phyloP scores from a whole-genome alignment of 768 basidiomycete genomes.

The Suillus alpinus region DNA sequence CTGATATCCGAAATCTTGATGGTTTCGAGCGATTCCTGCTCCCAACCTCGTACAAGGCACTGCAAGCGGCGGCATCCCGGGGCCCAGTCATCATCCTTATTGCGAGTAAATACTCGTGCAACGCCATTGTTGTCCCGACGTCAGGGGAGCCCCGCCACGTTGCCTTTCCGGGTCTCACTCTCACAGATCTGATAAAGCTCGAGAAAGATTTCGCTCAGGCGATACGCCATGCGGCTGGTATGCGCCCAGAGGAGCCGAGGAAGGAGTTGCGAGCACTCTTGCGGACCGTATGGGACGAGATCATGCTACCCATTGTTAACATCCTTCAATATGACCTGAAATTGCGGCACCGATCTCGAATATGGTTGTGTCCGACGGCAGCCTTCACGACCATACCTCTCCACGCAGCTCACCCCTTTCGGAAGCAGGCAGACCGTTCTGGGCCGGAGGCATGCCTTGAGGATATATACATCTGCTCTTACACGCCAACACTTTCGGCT shows the following conservation, averaged over 20 bases:
- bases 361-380: constrained; percentile 10
- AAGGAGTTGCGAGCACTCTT: constrained; percentile 1
- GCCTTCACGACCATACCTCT: constrained; percentile 9
- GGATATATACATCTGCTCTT: too few species aligned
- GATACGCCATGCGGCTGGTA: constrained; percentile 5
- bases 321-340: neutral
- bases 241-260: constrained; percentile 15
- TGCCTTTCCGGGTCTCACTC: constrained; percentile 13
- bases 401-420: constrained; percentile 28
- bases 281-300: neutral
- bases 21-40: constrained; percentile 16
- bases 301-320: neutral
- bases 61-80: constrained; percentile 11
- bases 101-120: constrained; percentile 11
- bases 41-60: constrained; percentile 10
- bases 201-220: constrained; percentile 3
- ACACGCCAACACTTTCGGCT: too few species aligned
- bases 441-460: too few species aligned
- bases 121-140: constrained; percentile 11
- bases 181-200: constrained; percentile 13
- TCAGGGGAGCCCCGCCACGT: constrained; percentile 6
- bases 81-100: constrained; percentile 20
- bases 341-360: neutral
- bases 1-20: constrained; percentile 7
- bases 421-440: neutral